Evolutionary conservation across 495 filamentous ascomycete species (phyloP), one percentile per base, ranked within the genome.

Genomic region (Xylaria sp.): DNA sequence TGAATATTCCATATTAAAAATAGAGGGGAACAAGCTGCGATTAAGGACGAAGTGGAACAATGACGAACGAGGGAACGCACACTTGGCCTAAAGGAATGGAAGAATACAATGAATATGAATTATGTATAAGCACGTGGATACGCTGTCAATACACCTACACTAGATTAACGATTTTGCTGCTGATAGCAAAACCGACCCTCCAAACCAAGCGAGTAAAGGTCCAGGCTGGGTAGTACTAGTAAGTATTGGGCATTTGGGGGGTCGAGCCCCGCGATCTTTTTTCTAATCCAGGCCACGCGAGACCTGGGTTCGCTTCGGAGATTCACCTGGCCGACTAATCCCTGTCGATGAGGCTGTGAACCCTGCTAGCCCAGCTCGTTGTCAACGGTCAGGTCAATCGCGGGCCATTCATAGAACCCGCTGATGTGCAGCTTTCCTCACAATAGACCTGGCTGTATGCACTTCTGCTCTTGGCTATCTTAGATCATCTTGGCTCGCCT

Each of bases 341-440:
- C 53, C 55, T 58, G 55, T 19, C 19, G 11, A 37, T 61, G 67
- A 69, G 67, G 67, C 55, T 69, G 67, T 69, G 67, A 69, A 69
- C 68, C 68, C 58, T 63, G 68, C 58, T 55, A 26, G 68, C 33
- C 11, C 44, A 29, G 29, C 31, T 48, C 58, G 35, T 21, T 29
- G 40, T 63, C n/a, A n/a, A n/a, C n/a, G n/a, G n/a, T n/a, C n/a
- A n/a, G n/a, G n/a, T 48, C 50, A 50, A 69, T 43, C 21, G 57
- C 55, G 44, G 35, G 19, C 68, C 68, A 70, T 24, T 63, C 24
- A 48, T 31, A 44, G 17, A 19, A 21, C 41, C 24, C 4, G 40
- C 41, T 15, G 41, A 2, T 29, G 46, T 64, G 21, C 41, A 29
- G 41, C 61, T 24, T 15, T 62, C 21, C 59, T 15, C 29, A 35